Percentiles rank a stretch among this genome's conserved stretches.
These are phyloP conservation scores for Metschnikowia colocasiae DNA, from an alignment of 805 yeast genomes.

Conservation along the genomic window DNA sequence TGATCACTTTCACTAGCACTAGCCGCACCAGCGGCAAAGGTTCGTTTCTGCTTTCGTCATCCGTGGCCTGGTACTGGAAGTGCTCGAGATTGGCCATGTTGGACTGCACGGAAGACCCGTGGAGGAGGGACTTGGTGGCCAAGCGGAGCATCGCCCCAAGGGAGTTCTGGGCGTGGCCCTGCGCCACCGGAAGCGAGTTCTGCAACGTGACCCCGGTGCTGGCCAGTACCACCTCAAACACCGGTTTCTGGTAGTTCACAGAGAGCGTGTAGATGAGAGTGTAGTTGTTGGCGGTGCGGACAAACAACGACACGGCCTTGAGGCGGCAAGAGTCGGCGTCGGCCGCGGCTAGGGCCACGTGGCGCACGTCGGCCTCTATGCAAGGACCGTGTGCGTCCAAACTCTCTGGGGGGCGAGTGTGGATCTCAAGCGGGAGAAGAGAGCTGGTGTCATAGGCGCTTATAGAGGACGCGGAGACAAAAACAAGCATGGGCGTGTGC, in stretches of 20 bases:
- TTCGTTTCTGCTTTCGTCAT: constrained; percentile 30
- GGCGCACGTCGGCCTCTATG: constrained; percentile 24
- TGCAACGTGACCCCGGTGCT: constrained; percentile 31
- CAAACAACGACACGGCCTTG: constrained; percentile 12
- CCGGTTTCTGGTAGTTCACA: constrained; percentile 29
- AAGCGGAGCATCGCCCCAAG: constrained; percentile 27
- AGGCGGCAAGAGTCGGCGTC: constrained; percentile 22
- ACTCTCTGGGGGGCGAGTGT: constrained; percentile 14
- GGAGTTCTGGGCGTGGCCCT: constrained; percentile 24
- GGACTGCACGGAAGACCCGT: constrained; percentile 19
- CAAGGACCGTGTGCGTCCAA: constrained; percentile 13
- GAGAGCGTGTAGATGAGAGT: constrained; percentile 20
- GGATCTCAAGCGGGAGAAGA: constrained; percentile 17
- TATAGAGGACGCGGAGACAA: constrained; percentile 10
- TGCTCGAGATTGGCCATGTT: constrained; percentile 37
- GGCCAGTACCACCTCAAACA: constrained; percentile 29
- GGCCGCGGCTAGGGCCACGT: constrained; percentile 34
- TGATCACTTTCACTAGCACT: constrained; percentile 30
- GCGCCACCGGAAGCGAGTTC: constrained; percentile 32
- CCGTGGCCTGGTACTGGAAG: constrained; percentile 25
- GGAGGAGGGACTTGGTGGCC: constrained; percentile 33
- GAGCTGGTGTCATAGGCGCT: constrained; percentile 10
- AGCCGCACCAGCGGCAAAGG: constrained; percentile 27
- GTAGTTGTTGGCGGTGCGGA: constrained; percentile 12
- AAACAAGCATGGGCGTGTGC: constrained; percentile 16